Conservation (phyloP, 1,284 basidiomycete genomes). For the Marasmius tenuissimus region DNA sequence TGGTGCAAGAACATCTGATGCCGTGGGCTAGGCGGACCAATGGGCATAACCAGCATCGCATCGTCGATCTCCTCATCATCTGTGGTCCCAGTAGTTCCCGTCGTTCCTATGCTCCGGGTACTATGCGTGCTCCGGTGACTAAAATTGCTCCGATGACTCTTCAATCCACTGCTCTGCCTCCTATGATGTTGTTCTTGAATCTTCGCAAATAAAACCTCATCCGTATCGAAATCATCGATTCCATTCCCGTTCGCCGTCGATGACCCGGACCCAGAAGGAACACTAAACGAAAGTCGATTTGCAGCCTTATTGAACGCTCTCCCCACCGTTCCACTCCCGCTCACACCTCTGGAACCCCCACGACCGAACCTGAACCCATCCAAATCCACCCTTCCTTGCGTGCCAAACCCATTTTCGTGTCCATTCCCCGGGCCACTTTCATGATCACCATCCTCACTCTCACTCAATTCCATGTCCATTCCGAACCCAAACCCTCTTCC, state of each 20-base stretch:
- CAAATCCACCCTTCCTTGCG: not conserved
- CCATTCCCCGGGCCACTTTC: not conserved
- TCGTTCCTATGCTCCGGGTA: not conserved
- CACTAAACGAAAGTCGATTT: too few species aligned
- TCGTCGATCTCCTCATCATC: constrained; percentile 73
- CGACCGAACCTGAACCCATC: not conserved
- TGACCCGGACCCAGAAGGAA: not conserved
- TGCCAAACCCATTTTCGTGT: not conserved
- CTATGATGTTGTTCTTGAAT: constrained; percentile 17
- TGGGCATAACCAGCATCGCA: constrained; percentile 72
- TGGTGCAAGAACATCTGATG: not conserved
- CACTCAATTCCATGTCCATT: constrained; percentile 2
- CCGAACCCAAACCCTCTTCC: not conserved
- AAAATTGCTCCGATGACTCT: not conserved
- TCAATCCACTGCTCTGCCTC: constrained; percentile 19
- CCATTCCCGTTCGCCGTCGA: not conserved
- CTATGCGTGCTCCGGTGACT: not conserved
- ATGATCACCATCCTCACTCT: not conserved
- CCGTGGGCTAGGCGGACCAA: constrained; percentile 40
- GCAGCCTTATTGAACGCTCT: too few species aligned
- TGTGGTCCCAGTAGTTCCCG: constrained; percentile 5
- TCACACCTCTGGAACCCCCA: not conserved
- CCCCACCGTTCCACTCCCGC: too few species aligned
- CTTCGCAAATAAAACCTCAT: not conserved
- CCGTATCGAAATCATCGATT: not conserved